Base-by-base conservation (phyloP, 176 grass and related monocot genomes). In the Thalia dealbata region DNA sequence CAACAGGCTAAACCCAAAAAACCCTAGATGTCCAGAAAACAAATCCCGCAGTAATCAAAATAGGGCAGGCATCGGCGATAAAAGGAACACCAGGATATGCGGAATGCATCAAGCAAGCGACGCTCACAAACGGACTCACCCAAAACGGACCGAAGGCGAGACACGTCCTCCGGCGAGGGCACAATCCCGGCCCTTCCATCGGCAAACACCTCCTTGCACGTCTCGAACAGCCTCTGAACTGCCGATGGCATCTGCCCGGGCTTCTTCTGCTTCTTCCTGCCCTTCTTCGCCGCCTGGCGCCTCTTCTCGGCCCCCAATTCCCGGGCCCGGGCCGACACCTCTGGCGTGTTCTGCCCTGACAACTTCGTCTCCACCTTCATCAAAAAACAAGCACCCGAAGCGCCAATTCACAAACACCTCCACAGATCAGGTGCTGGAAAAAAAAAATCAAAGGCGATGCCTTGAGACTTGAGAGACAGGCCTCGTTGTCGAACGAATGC, bases 221-320 rank as follows among this genome's bases (percentile, higher is more conserved):
- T 82, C 61, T 86, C 82, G 71, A 87, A 92, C 62, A 96, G 83
- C 21, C 75, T 82, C 87, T 89, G 92, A 66, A 96, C 79, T 10
- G 32, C 50, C 19, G 2, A 59, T n/a, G 18, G 61, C 42, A 1
- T 43, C n/a, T 7, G 32, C 64, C 18, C 3, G 0, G 43, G 2
- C 76, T 87, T 91, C 79, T 75, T 82, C 0, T 46, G 25, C 28
- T 73, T 82, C 2, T 84, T 32, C 72, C 64, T 74, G 46, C 14
- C 72, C 76, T 80, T 80, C 64, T 65, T 74, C 41, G 81, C 44
- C 3, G 88, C 51, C 38, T 64, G 22, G 2, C 52, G 51, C 43
- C 6, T 24, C 44, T 69, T 72, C 38, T 67, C 58, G 28, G 32
- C 0, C 58, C 55, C 67, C 50, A 62, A 43, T 67, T 42, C 26